Base-by-base conservation (phyloP, 1,139 yeast genomes). In the Magnusiomyces paraingens region DNA sequence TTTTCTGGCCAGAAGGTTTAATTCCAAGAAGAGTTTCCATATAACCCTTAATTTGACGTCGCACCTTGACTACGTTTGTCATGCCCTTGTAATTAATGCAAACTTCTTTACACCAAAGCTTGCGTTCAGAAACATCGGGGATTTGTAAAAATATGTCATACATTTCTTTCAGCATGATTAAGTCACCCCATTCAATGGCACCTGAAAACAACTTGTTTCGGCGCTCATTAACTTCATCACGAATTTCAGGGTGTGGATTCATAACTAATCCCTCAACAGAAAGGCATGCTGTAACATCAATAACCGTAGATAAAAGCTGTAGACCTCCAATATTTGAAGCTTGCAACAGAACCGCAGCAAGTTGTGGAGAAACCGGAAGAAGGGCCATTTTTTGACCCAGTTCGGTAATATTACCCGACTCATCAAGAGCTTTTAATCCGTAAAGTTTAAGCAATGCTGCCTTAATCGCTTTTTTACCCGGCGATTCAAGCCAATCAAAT, bases 401-500 rank as follows among this genome's bases (percentile, higher is more conserved):
- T 1, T 75, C 69, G 0, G 98, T 93, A 57, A 93, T 83, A 36
- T 78, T 73, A 0, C 98, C 98, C 1, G 69, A 63, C 61, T 85
- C 87, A 66, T 87, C 82, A 51, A 93, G 73, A 0, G 99, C 98
- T 2, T 84, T 83, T 48, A 93, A 73, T 2, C 89, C 78, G 66
- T 85, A 88, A 47, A 94, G 76, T 49, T 90, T 86, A 56, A 84
- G 81, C 54, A 93, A 74, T 0, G 96, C 95, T 55, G 90, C 75
- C 18, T 86, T 69, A 40, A 93, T 76, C 0, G 97, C 79, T 14
- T 83, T 86, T 60, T 81, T 78, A 1, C 94, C 91, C 0, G 99
- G 99, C 59, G 86, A 80, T 65, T 93, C 96, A 49, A 94, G 75
- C 98, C 98, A 93, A 15, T 87, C 77, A 91, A 97, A 93, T 54